Evolutionary conservation across 139 green algal genomes (phyloP).

Genomic region (Chlamydomonas sp.): DNA sequence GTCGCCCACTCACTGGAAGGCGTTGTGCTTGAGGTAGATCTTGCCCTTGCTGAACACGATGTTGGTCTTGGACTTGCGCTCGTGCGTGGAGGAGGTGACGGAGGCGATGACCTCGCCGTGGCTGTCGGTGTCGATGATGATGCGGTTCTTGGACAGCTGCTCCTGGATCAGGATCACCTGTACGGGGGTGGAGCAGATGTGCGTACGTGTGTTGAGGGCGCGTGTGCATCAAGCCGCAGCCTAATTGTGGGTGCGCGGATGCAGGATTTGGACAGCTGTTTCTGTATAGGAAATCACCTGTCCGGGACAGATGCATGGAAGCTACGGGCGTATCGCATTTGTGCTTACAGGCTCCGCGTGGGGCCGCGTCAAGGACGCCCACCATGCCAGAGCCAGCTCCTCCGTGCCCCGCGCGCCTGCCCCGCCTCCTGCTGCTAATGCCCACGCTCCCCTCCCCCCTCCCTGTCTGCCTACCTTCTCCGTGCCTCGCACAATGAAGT

Average conservation of each 20-base stretch:
- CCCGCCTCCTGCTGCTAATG: not conserved
- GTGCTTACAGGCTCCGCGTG: too few species aligned
- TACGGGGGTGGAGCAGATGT: not conserved
- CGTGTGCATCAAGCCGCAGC: not conserved
- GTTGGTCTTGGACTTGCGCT: slow-evolving; percentile 99
- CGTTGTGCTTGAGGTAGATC: slow-evolving; percentile 95
- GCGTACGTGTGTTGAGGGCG: not conserved
- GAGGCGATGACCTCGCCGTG: slow-evolving; percentile 70
- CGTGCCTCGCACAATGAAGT: slow-evolving; percentile 93
- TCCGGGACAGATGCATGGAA: too few species aligned
- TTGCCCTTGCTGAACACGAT: slow-evolving; percentile 87
- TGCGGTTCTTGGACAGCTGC: slow-evolving; percentile 99
- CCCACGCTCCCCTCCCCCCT: not conserved
- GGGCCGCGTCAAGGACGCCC: too few species aligned
- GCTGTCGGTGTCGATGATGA: slow-evolving; percentile 95
- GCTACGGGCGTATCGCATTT: too few species aligned
- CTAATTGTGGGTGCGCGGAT: too few species aligned
- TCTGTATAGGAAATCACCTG: too few species aligned
- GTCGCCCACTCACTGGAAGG: slow-evolving; percentile 82
- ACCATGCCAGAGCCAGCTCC: not conserved
- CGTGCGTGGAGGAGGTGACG: slow-evolving; percentile 93
- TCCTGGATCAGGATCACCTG: slow-evolving; percentile 99
- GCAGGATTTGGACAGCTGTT: too few species aligned
- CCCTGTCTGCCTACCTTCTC: slow-evolving; percentile 58
- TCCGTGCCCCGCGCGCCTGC: not conserved